Base-by-base conservation (phyloP, 2,329 filamentous ascomycete species). In the Talaromyces albobiverticillius region DNA sequence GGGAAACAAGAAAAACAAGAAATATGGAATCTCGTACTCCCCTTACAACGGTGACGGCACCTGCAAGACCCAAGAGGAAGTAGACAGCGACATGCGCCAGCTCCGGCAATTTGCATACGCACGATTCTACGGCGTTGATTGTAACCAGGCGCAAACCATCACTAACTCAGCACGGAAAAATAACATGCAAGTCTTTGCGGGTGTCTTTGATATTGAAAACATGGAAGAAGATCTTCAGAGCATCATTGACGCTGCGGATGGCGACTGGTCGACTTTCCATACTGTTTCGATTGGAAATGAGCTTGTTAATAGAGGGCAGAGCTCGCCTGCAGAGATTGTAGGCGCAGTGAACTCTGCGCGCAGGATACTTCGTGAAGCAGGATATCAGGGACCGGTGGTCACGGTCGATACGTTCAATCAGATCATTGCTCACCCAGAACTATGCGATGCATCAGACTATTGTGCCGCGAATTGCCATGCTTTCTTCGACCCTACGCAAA, bases 281-380 rank as follows among this genome's bases (percentile, higher is more conserved):
- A 87, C 88, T 2, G 79, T 95, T 64, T 82, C 83, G 53, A 80
- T 95, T 40, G 90, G 90, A 58, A 95, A 95, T 67, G 90, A 95
- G 70, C 77, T 87, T 31, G 84, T 95, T 67, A 87, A 89, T 70
- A 80, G 78, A 49, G 82, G 83, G 38, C 69, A 76, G 34, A 79
- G 77, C 34, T 79, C 77, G 4, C 76, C 82, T 0, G 61, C 62
- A 1, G 62, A 68, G 3, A 82, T 93, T 8, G 74, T 85, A 11
- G 69, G 67, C 13, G 84, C 84, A 3, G 74, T 94, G 36, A 70
- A 71, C 2, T 69, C 74, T 41, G 86, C 84, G 14, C 83, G 87
- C 18, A 60, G 62, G 13, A 75, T 77, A 2, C 80, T 95, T 34
- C 78, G 80, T 25, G 67, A 64, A 0, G 80, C 81, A 22, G 89